A percentile compares a stretch with the other conserved stretches of the same genome.
Conservation (phyloP, 2,329 filamentous ascomycete species). For the Clonostachys byssicola region DNA sequence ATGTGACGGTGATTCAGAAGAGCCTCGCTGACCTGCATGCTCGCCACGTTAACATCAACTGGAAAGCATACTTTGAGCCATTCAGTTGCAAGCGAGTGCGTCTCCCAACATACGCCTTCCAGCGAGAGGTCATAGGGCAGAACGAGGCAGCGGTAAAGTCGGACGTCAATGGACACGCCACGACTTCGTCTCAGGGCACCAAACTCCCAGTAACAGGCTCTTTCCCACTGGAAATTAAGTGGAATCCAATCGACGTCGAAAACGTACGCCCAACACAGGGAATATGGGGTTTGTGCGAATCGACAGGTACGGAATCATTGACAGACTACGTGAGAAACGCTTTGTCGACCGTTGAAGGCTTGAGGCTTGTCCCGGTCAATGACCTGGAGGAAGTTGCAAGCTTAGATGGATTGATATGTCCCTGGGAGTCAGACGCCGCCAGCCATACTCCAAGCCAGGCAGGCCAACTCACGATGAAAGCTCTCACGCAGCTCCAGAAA, state of each 20-base stretch:
- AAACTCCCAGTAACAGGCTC: too few species aligned
- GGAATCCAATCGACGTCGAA: too few species aligned
- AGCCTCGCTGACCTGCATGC: constrained; percentile 16
- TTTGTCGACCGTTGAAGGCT: background rate
- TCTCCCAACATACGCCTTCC: constrained; percentile 23
- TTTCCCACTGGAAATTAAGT: too few species aligned
- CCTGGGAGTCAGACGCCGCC: constrained; percentile 4
- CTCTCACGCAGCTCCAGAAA: constrained; percentile 3
- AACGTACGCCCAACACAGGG: too few species aligned
- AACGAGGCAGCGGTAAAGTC: background rate
- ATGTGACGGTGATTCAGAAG: constrained; percentile 8
- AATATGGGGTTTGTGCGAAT: too few species aligned
- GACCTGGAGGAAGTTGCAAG: constrained; percentile 1
- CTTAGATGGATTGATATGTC: constrained; percentile 5
- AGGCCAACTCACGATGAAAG: constrained; percentile 1
- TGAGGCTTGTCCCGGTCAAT: constrained; percentile 2
- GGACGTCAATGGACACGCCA: background rate
- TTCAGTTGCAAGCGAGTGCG: constrained; percentile 15
- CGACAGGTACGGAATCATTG: too few species aligned
- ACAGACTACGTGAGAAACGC: too few species aligned
- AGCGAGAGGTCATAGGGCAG: constrained; percentile 6
- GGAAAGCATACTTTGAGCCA: constrained; percentile 18
- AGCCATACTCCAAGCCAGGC: background rate
- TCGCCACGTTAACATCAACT: constrained; percentile 16
- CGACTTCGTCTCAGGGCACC: too few species aligned